Evolutionary conservation across 2,329 filamentous ascomycete genomes (phyloP).

Genomic region (Bertia moriformis): DNA sequence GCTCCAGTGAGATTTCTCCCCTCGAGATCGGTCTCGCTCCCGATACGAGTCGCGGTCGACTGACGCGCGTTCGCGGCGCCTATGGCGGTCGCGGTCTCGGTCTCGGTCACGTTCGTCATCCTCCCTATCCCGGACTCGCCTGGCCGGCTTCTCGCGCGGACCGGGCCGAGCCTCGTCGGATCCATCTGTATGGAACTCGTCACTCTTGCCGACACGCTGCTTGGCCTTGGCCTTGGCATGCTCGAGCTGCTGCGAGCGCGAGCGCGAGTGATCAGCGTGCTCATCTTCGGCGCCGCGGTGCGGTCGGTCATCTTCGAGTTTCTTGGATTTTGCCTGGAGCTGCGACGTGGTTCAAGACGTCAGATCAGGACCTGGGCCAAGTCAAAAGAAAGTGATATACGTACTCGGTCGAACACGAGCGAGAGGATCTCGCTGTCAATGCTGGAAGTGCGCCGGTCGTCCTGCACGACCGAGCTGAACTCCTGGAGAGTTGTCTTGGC

Average conservation of each 20-base stretch:
- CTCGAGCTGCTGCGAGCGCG: no score
- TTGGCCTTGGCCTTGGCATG: constrained; percentile 86
- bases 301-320: constrained; percentile 72
- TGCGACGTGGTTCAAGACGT: constrained; percentile 20
- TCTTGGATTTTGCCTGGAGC: constrained; percentile 73
- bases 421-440: constrained; percentile 67
- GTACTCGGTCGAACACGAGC: constrained; percentile 70
- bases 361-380: not conserved
- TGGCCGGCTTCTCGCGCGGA: constrained; percentile 84
- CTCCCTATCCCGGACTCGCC: constrained; percentile 79
- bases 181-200: constrained; percentile 71
- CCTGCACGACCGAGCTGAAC: constrained; percentile 68
- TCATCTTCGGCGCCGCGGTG: constrained; percentile 75
- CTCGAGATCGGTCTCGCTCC: constrained; percentile 38
- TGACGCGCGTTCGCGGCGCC: constrained; percentile 40
- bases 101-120: constrained; percentile 66
- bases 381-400: constrained; percentile 10
- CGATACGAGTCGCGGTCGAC: constrained; percentile 47
- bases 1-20: constrained; percentile 49
- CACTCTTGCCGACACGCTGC: constrained; percentile 61
- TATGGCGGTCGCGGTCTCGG: constrained; percentile 43
- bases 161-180: constrained; percentile 69
- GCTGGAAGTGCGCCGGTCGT: constrained; percentile 76
- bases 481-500: constrained; percentile 76
- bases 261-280: constrained; percentile 62